Percentiles rank a stretch among this genome's conserved stretches.
Evolutionary conservation across 495 filamentous ascomycete species (phyloP).

Genomic region (Evernia prunastri): DNA sequence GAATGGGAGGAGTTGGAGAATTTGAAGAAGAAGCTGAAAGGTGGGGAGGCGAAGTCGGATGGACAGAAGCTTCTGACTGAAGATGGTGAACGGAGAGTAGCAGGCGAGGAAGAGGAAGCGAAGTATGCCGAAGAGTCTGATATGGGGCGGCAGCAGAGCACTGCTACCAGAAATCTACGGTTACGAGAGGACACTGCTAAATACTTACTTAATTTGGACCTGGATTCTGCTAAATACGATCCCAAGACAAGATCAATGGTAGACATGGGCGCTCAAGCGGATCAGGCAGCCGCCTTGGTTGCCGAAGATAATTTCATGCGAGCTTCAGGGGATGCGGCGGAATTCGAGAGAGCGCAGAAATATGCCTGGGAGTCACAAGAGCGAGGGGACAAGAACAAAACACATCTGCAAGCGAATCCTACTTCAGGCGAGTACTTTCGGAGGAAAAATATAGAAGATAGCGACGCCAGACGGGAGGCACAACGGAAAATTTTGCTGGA

Average conservation of each 20-base stretch:
- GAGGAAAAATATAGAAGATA: constrained; percentile 68
- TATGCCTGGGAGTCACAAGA: constrained; percentile 97
- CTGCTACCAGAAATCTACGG: constrained; percentile 81
- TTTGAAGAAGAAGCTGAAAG: constrained; percentile 55
- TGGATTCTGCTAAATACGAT: constrained; percentile 96
- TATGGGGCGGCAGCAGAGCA: constrained; percentile 86
- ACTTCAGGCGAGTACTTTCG: constrained; percentile 82
- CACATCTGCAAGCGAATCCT: constrained; percentile 92
- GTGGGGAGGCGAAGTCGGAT: constrained; percentile 23
- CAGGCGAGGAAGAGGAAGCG: constrained; percentile 48
- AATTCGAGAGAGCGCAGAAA: constrained; percentile 81
- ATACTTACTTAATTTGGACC: constrained; percentile 87
- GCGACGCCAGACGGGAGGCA: constrained; percentile 57
- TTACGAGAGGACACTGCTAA: constrained; percentile 98
- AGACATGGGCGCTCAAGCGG: constrained; percentile 73
- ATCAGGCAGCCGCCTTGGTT: constrained; percentile 79
- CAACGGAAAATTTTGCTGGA: constrained; percentile 67
- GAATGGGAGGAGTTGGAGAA: constrained; percentile 84
- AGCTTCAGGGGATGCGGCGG: constrained; percentile 85
- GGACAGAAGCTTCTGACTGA: constrained; percentile 27
- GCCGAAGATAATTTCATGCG: constrained; percentile 92
- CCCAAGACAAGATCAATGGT: constrained; percentile 95
- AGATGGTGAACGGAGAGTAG: constrained; percentile 30
- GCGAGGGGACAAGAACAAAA: constrained; percentile 59
- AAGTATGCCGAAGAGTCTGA: constrained; percentile 96